Percentiles rank a stretch among this genome's conserved stretches.
phyloP scores from a whole-genome alignment of 495 filamentous ascomycete species.

The Talaromyces proteolyticus region DNA sequence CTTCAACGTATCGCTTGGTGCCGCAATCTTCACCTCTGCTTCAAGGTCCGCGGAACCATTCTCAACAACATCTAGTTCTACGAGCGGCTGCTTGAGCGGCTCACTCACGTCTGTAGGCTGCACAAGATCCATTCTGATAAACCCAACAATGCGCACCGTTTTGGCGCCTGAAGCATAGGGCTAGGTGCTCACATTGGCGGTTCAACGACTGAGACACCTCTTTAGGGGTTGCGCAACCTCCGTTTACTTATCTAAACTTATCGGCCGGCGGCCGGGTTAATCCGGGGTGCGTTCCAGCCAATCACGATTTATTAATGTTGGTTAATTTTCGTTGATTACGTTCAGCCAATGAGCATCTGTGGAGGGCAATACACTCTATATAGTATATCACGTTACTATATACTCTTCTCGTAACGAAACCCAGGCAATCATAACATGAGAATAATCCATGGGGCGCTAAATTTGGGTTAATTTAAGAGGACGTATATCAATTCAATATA shows the following conservation, averaged over 20 bases:
- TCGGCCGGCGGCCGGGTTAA: slow-evolving; percentile 15
- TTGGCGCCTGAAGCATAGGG: slow-evolving; percentile 16
- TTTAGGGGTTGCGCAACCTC: slow-evolving; percentile 10
- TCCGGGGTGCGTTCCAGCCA: slow-evolving; percentile 26
- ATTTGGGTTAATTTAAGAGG: no score
- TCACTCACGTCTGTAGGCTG: slow-evolving; percentile 31
- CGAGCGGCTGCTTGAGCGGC: slow-evolving; percentile 34
- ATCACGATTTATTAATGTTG: no score
- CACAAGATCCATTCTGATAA: slow-evolving; percentile 36
- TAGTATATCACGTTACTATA: no score
- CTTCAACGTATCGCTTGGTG: slow-evolving; percentile 13
- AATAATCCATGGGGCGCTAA: no score
- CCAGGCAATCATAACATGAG: no score
- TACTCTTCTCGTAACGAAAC: no score
- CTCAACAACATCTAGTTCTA: slow-evolving; percentile 41
- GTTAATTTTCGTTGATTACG: no score
- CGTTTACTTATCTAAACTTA: slow-evolving; percentile 2
- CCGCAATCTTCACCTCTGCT: not conserved
- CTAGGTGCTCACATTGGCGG: slow-evolving; percentile 27
- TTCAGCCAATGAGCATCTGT: no score
- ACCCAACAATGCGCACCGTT: slow-evolving; percentile 18
- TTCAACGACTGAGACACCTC: slow-evolving; percentile 13
- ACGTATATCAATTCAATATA: no score
- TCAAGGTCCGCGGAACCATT: slow-evolving; percentile 16
- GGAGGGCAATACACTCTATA: no score